Evolutionary conservation across 495 filamentous ascomycete genomes (phyloP).

Genomic region (Lasiosphaeria hispida): DNA sequence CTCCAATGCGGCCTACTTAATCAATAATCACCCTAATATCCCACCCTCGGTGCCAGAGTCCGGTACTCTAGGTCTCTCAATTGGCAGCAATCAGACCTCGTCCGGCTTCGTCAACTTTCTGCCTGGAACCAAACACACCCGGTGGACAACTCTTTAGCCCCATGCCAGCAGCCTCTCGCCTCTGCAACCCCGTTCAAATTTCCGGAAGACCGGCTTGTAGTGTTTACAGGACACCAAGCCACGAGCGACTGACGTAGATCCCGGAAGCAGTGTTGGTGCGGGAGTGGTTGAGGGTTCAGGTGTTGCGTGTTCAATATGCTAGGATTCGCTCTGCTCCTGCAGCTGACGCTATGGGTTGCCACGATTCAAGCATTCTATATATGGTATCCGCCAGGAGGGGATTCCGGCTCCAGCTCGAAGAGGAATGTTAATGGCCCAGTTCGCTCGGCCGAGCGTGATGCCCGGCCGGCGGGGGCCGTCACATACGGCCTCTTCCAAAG

Average conservation of each 20-base stretch:
- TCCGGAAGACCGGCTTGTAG: background rate
- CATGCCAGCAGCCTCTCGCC: background rate
- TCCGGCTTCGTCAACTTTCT: background rate
- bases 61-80: background rate
- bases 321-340: conserved; percentile 31
- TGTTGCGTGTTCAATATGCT: conserved; percentile 38
- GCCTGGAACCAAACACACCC: background rate
- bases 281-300: conserved; percentile 26
- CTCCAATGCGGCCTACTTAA: conserved; percentile 10
- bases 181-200: background rate
- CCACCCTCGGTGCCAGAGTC: conserved; percentile 2
- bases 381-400: conserved; percentile 27
- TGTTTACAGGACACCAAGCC: conserved; percentile 3
- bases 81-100: conserved; percentile 1
- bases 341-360: conserved; percentile 43
- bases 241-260: conserved; percentile 12
- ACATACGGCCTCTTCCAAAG: conserved; percentile 19
- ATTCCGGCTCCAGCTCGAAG: background rate
- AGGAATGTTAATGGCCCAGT: background rate
- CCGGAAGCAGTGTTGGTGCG: conserved; percentile 20
- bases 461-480: conserved; percentile 9
- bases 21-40: conserved; percentile 10
- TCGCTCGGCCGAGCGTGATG: background rate
- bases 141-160: background rate
- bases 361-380: conserved; percentile 39